These are phyloP conservation scores for grape (Vitis vinifera) DNA, from an alignment of 164 flowering plant genomes.

Conservation along the genomic window ASM3070453v1 NC_081818.1:27338001-27338500, in stretches of 20 bases:
- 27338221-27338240: conserved; percentile 9
- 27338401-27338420: too few species aligned
- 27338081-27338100: conserved; percentile 1
- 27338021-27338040: not conserved
- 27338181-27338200: conserved; percentile 3
- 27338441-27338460: too few species aligned
- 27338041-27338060: conserved; percentile 12
- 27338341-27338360: not conserved
- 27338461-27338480: too few species aligned
- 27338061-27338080: conserved; percentile 20
- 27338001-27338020: not conserved
- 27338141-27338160: conserved; percentile 16
- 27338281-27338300: not conserved
- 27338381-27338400: not conserved
- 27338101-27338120: conserved; percentile 7
- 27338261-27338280: not conserved
- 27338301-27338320: conserved; percentile 3
- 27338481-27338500: too few species aligned
- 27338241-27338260: conserved; percentile 5
- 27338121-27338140: conserved; percentile 16
- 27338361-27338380: conserved; percentile 7
- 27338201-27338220: not conserved
- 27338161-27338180: not conserved
- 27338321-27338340: conserved; percentile 8
- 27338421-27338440: too few species aligned